A percentile compares a stretch with the other conserved stretches of the same genome.
Conservation (phyloP, 345 rosid genomes). For the Boechera stricta region DNA sequence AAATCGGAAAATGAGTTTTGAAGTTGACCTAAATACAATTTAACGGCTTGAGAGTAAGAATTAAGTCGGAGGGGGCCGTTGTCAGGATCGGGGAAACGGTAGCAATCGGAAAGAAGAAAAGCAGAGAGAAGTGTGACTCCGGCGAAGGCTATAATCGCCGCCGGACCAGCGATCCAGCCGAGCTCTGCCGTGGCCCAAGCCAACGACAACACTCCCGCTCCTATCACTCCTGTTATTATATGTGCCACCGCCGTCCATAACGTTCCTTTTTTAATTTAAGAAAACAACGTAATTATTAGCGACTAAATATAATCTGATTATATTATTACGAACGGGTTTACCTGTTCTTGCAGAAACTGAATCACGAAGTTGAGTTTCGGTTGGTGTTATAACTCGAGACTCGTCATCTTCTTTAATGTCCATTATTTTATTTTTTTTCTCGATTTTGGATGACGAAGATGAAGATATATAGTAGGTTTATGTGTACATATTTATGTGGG, state of each 20-base stretch:
- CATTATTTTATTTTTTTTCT: slow-evolving; percentile 19
- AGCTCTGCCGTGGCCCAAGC: slow-evolving; percentile 76
- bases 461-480: neutral
- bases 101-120: slow-evolving; percentile 59
- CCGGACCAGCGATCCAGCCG: slow-evolving; percentile 81
- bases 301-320: slow-evolving; percentile 1
- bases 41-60: slow-evolving; percentile 61
- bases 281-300: slow-evolving; percentile 2
- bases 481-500: slow-evolving; percentile 1
- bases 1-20: neutral
- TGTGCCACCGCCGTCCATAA: slow-evolving; percentile 68
- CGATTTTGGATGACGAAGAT: neutral
- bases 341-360: slow-evolving; percentile 36
- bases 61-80: slow-evolving; percentile 53
- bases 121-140: slow-evolving; percentile 55
- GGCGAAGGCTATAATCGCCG: slow-evolving; percentile 53
- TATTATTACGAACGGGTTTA: neutral
- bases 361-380: slow-evolving; percentile 28
- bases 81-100: slow-evolving; percentile 60
- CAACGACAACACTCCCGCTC: slow-evolving; percentile 80
- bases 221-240: slow-evolving; percentile 78
- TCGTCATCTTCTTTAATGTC: slow-evolving; percentile 13
- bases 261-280: slow-evolving; percentile 49
- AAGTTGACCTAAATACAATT: slow-evolving; percentile 55
- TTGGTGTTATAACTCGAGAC: slow-evolving; percentile 25